phyloP scores from a whole-genome alignment of 1,139 yeast genomes.

The Candida sp. region DNA sequence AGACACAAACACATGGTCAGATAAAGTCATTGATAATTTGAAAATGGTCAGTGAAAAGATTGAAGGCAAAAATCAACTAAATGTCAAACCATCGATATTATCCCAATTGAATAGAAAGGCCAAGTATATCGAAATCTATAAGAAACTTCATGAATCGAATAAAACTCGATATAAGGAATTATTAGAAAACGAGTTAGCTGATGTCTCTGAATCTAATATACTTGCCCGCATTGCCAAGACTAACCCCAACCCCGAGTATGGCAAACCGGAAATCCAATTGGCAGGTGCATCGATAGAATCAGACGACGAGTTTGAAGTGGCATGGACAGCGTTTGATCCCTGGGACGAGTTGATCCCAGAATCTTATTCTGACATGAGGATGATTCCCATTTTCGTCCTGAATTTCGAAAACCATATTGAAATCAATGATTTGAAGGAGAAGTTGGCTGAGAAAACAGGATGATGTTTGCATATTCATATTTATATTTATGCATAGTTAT shows the following conservation, averaged over 20 bases:
- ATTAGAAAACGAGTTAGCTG: constrained; percentile 22
- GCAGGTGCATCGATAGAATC: constrained; percentile 34
- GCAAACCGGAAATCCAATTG: constrained; percentile 36
- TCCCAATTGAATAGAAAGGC: constrained; percentile 14
- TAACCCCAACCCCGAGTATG: constrained; percentile 26
- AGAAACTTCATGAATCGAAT: constrained; percentile 22
- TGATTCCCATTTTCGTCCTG: constrained; percentile 29
- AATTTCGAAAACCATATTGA: not conserved
- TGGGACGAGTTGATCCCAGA: constrained; percentile 50
- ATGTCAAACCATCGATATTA: constrained; percentile 2
- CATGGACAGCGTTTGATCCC: constrained; percentile 50
- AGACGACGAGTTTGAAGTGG: constrained; percentile 42
- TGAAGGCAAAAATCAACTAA: constrained; percentile 1
- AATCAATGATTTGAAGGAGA: not conserved
- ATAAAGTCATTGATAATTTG: constrained; percentile 30
- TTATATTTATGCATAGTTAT: too few species aligned
- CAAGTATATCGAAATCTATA: constrained; percentile 24
- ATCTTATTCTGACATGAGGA: constrained; percentile 41
- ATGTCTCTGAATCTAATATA: constrained; percentile 35
- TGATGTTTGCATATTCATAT: not conserved
- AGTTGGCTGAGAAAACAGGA: not conserved
- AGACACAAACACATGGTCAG: constrained; percentile 45
- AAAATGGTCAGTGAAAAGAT: constrained; percentile 12
- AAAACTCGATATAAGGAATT: constrained; percentile 14
- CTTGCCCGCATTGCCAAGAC: constrained; percentile 34